A percentile compares a stretch with the other conserved stretches of the same genome.
phyloP scores from a whole-genome alignment of 805 yeast genomes.

The Metschnikowia corniflorae region DNA sequence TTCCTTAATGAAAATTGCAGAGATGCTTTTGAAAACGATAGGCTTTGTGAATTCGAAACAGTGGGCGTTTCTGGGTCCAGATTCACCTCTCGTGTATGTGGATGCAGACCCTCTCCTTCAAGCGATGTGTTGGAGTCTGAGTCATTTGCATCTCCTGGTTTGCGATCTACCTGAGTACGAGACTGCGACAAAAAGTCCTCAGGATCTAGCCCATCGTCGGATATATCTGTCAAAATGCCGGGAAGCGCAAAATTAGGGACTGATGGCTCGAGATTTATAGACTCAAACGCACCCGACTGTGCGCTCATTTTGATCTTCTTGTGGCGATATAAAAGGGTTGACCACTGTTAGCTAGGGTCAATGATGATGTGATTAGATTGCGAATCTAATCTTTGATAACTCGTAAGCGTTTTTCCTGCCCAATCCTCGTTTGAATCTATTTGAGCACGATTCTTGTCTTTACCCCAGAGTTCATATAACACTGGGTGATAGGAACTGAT shows the following conservation, averaged over 20 bases:
- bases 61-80: constrained; percentile 10
- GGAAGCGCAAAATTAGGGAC: background rate
- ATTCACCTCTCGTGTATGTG: background rate
- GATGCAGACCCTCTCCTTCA: constrained; percentile 1
- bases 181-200: constrained; percentile 17
- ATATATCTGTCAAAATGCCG: constrained; percentile 10
- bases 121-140: background rate
- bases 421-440: too few species aligned
- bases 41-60: constrained; percentile 4
- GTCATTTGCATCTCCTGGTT: background rate
- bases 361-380: too few species aligned
- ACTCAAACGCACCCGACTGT: constrained; percentile 15
- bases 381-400: too few species aligned
- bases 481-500: too few species aligned
- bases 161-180: background rate
- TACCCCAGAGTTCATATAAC: too few species aligned
- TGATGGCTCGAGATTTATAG: constrained; percentile 16
- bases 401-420: too few species aligned
- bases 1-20: constrained; percentile 3
- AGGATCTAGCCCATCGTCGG: constrained; percentile 22
- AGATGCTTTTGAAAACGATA: constrained; percentile 7
- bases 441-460: too few species aligned
- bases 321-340: too few species aligned
- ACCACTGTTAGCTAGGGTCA: too few species aligned
- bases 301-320: too few species aligned